Base-by-base conservation (phyloP, 148 eudicot genomes). In the Rhododendron ferrugineum region DNA sequence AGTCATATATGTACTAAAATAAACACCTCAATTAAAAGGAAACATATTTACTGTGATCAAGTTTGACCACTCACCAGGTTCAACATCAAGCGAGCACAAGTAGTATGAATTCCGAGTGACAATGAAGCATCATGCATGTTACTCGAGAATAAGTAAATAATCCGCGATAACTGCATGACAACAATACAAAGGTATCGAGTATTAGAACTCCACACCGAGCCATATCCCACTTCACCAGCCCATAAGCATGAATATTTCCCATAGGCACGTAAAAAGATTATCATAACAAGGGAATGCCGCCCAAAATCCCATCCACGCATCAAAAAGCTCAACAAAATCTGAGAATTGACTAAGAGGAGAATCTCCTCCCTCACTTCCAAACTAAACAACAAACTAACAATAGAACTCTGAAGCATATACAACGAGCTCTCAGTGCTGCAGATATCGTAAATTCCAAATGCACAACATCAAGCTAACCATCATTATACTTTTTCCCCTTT, bases 121-220 rank as follows among this genome's bases (percentile, higher is more conserved):
- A 97, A 89, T 34, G 98, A 93, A 75, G 99, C 99, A 75, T 97
- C 99, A 81, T 97, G 99, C 99, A 97, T 95, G 89, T 95, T 97
- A 91, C 99, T 97, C 1, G 99, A 97, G 87, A 97, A 97, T 88
- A 97, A 91, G 90, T 97, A 97, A 75, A 97, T 97, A 79, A 97
- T 97, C 84, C 97, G 92, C 9, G 99, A 97, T 54, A 97, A 81
- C 98, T 97, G 99, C 93, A 93, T 42, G 50, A 85, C 54, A 73
- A 85, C 28, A 66, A 84, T 52, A 32, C 5, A 87, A 54, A 79
- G 6, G n/a, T 18, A 52, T 74, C 72, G 66, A 84, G 46, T 64
- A 80, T 18, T 80, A 84, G 32, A 80, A 16, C 47, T 54, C 34
- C 36, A 10, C 4, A 44, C 50, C 6, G 13, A 83, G 52, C 5